Evolutionary conservation across 495 filamentous ascomycete species (phyloP).

Genomic region (Podospora fimiseda): DNA sequence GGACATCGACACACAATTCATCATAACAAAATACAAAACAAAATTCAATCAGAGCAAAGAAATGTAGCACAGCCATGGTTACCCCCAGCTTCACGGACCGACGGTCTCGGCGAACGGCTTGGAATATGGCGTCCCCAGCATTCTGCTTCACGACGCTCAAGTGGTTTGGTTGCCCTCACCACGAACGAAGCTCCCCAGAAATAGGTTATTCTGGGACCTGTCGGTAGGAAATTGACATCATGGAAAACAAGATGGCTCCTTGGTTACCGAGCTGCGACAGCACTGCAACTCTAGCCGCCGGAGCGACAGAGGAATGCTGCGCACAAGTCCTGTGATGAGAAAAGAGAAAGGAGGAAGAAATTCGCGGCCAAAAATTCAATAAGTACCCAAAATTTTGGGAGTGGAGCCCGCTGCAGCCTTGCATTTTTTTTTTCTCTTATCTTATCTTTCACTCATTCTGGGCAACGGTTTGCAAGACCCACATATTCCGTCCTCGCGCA

Average conservation of each 20-base stretch:
- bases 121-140: conserved; percentile 78
- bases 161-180: conserved; percentile 37
- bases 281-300: conserved; percentile 62
- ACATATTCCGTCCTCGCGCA: too few species aligned
- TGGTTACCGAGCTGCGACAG: conserved; percentile 76
- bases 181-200: conserved; percentile 60
- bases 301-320: conserved; percentile 59
- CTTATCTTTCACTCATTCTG: conserved; percentile 22
- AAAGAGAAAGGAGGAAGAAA: conserved; percentile 38
- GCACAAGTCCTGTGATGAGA: conserved; percentile 70
- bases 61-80: conserved; percentile 79
- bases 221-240: conserved; percentile 90
- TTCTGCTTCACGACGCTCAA: conserved; percentile 46
- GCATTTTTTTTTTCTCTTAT: conserved; percentile 13
- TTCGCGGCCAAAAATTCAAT: background rate
- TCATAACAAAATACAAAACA: background rate
- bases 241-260: conserved; percentile 63
- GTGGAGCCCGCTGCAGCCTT: conserved; percentile 17
- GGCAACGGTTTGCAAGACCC: too few species aligned
- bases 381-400: conserved; percentile 24
- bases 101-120: conserved; percentile 75
- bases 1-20: background rate
- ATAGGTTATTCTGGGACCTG: conserved; percentile 76
- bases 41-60: background rate
- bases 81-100: conserved; percentile 74